Percentiles rank a stretch among this genome's conserved stretches.
phyloP scores from a whole-genome alignment of 768 basidiomycete species.

The Gloeostereum incarnatum region DNA sequence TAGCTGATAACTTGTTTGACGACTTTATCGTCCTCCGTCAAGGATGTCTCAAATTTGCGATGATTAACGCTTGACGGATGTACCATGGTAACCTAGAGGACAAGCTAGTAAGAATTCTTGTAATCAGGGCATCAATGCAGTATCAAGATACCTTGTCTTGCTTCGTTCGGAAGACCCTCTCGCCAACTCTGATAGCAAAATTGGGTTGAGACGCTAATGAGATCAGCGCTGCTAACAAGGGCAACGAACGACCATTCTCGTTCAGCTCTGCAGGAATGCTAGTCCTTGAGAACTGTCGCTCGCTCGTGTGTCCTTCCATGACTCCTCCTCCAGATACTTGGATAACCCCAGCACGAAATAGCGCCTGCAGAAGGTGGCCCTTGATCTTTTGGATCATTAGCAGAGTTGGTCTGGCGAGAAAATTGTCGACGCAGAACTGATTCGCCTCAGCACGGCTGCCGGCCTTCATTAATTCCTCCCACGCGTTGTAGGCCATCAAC shows the following conservation, averaged over 20 bases:
- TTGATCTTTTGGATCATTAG: conserved; percentile 76
- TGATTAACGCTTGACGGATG: conserved; percentile 85
- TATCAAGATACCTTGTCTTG: conserved; percentile 64
- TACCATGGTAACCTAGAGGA: conserved; percentile 56
- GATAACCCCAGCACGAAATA: conserved; percentile 77
- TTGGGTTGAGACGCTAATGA: conserved; percentile 84
- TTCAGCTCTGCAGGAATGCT: conserved; percentile 62
- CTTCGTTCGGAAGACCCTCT: conserved; percentile 60
- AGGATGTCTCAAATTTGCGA: conserved; percentile 31
- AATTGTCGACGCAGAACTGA: conserved; percentile 76
- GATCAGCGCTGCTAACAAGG: conserved; percentile 76
- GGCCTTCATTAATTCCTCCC: conserved; percentile 63
- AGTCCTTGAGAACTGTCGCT: conserved; percentile 22
- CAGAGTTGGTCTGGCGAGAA: conserved; percentile 80
- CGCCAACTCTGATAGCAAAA: conserved; percentile 72
- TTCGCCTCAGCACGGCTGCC: conserved; percentile 62
- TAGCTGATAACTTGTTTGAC: conserved; percentile 79
- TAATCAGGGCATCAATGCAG: not conserved
- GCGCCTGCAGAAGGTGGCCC: conserved; percentile 62
- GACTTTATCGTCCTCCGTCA: conserved; percentile 15
- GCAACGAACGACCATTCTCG: conserved; percentile 60
- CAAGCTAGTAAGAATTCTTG: conserved; percentile 7
- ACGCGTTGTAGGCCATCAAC: conserved; percentile 72
- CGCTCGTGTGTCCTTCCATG: conserved; percentile 19
- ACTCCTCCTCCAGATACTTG: conserved; percentile 67